Conservation (phyloP, 192 early-diverging fungal species). For the Rhizophagus sp. region DNA sequence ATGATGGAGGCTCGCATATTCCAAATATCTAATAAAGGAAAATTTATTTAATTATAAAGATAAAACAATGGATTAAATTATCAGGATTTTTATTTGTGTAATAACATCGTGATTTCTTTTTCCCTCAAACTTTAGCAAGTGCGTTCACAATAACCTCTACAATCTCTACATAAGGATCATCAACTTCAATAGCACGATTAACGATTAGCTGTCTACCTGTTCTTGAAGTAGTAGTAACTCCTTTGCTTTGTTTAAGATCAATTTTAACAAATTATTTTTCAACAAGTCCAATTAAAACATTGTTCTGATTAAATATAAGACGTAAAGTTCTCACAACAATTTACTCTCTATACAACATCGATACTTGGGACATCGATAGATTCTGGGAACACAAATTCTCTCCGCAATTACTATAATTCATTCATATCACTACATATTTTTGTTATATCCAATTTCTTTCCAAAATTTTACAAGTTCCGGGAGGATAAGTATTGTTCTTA, state of each 20-base stretch:
- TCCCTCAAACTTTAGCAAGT: constrained; percentile 1
- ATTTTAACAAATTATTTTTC: background rate
- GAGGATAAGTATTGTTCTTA: too few species aligned
- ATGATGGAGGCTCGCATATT: background rate
- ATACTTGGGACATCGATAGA: too few species aligned
- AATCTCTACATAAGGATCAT: background rate
- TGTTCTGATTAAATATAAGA: background rate
- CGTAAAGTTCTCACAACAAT: background rate
- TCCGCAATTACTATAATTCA: too few species aligned
- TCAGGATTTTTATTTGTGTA: background rate
- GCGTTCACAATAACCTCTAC: background rate
- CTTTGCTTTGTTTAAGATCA: background rate
- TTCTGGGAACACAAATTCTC: too few species aligned
- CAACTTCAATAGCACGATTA: background rate
- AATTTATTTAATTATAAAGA: background rate
- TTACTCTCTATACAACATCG: background rate
- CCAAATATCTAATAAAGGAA: constrained; percentile 1
- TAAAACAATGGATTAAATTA: background rate
- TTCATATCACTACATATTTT: too few species aligned
- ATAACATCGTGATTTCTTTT: constrained; percentile 1
- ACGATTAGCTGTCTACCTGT: background rate
- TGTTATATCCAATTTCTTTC: too few species aligned
- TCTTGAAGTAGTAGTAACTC: background rate
- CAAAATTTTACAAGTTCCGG: too few species aligned
- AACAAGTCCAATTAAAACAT: background rate